Percentiles rank a stretch among this genome's conserved stretches.
phyloP scores from a whole-genome alignment of 148 eudicot species.

The Rhododendron mucronatum region DNA sequence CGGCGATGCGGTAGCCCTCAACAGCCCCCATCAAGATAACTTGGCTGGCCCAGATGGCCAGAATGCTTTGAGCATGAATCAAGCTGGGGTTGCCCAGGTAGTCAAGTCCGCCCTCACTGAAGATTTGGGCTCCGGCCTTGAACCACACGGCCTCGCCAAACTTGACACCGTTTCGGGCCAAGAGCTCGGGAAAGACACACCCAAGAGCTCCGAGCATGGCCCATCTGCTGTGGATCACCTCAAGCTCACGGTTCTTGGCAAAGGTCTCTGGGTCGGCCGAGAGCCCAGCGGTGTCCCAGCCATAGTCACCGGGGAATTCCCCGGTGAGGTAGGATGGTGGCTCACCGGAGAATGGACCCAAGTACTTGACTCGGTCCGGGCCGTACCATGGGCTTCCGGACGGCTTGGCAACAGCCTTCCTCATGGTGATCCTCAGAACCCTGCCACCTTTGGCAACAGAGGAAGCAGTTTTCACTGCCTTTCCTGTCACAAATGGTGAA shows the following conservation, averaged over 20 bases:
- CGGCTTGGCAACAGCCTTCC: slow-evolving; percentile 19
- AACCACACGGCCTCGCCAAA: too few species aligned
- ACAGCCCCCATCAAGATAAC: too few species aligned
- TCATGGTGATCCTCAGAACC: slow-evolving; percentile 19
- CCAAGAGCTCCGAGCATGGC: too few species aligned
- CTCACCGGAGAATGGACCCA: slow-evolving; percentile 32
- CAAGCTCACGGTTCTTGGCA: slow-evolving; percentile 27
- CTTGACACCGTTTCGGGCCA: too few species aligned
- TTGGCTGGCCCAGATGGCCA: too few species aligned
- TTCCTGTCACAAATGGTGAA: slow-evolving; percentile 17
- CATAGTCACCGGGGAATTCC: slow-evolving; percentile 32
- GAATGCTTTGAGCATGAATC: too few species aligned
- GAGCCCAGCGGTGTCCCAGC: slow-evolving; percentile 34
- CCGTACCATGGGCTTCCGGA: slow-evolving; percentile 35
- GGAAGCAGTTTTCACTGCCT: slow-evolving; percentile 19
- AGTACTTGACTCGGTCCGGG: slow-evolving; percentile 27
- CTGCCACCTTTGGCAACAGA: slow-evolving; percentile 18
- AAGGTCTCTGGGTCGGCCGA: slow-evolving; percentile 31
- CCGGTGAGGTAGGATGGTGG: slow-evolving; percentile 30
- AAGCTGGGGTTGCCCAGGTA: too few species aligned
- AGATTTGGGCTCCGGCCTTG: too few species aligned
- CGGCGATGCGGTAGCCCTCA: too few species aligned
- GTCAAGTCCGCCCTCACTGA: too few species aligned
- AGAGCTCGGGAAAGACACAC: too few species aligned
- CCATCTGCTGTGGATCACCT: too few species aligned